phyloP scores from a whole-genome alignment of 2,329 filamentous ascomycete genomes.

The Calonectria leucothoes region DNA sequence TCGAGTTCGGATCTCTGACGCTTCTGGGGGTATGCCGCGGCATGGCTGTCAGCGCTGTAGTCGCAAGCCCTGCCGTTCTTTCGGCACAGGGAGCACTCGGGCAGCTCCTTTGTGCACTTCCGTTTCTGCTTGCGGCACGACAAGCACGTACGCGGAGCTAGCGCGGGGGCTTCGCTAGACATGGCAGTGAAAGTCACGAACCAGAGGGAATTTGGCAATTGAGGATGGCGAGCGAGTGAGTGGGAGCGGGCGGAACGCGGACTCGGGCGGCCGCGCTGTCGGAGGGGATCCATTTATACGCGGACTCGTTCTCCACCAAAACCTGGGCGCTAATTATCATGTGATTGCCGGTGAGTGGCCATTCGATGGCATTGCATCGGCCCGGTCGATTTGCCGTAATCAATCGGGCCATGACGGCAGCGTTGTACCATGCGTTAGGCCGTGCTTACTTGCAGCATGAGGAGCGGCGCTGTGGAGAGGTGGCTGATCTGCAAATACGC shows the following conservation, averaged over 20 bases:
- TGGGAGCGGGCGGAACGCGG: background rate
- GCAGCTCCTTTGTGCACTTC: slow-evolving; percentile 12
- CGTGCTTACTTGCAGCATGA: too few species aligned
- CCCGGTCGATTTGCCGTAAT: too few species aligned
- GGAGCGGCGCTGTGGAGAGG: too few species aligned
- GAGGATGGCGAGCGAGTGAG: background rate
- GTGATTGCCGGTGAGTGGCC: too few species aligned
- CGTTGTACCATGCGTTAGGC: too few species aligned
- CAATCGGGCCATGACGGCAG: too few species aligned
- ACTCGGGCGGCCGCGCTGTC: background rate
- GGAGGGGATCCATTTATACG: background rate
- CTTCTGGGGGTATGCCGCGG: background rate
- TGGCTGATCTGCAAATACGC: too few species aligned
- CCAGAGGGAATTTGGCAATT: too few species aligned
- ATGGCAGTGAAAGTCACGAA: background rate
- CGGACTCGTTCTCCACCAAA: too few species aligned
- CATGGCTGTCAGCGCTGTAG: background rate
- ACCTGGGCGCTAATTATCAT: background rate
- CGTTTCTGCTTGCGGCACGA: slow-evolving; percentile 18
- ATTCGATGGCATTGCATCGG: background rate
- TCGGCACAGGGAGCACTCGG: background rate
- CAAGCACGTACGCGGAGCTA: background rate
- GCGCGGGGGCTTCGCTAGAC: background rate
- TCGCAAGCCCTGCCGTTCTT: background rate
- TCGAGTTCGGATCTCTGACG: too few species aligned